Conservation (phyloP, 495 filamentous ascomycete genomes). For the Hypomontagnella monticulosa region DNA sequence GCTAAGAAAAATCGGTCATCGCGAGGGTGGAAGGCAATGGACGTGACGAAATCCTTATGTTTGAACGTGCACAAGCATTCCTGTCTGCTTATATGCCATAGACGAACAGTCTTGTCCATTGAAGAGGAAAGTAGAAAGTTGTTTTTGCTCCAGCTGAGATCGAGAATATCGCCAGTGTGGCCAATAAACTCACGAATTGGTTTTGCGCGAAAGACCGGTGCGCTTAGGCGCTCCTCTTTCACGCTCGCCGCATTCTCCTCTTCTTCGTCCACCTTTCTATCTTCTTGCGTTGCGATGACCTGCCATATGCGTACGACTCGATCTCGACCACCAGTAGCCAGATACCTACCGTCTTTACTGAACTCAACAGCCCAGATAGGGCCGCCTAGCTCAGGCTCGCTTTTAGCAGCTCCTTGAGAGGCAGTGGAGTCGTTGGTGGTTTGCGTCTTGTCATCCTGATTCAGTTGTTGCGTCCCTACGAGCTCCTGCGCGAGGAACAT, state of each 20-base stretch:
- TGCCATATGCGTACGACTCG: conserved; percentile 88
- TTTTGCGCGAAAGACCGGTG: conserved; percentile 87
- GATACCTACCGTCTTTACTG: conserved; percentile 89
- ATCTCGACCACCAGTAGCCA: conserved; percentile 91
- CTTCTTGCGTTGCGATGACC: conserved; percentile 83
- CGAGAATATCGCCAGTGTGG: conserved; percentile 87
- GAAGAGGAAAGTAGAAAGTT: conserved; percentile 96
- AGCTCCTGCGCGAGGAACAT: conserved; percentile 94
- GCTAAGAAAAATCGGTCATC: conserved; percentile 98
- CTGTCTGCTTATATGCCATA: conserved; percentile 88
- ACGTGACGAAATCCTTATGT: conserved; percentile 95
- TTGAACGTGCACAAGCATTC: conserved; percentile 97
- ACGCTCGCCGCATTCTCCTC: conserved; percentile 70
- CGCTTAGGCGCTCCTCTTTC: conserved; percentile 74
- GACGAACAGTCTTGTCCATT: conserved; percentile 96
- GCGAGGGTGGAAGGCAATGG: conserved; percentile 91
- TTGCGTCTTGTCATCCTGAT: conserved; percentile 16
- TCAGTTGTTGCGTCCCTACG: conserved; percentile 54
- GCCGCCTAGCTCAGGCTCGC: conserved; percentile 52
- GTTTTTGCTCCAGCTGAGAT: conserved; percentile 99
- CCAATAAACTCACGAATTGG: conserved; percentile 83
- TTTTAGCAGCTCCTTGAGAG: conserved; percentile 42
- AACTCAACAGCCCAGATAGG: conserved; percentile 94
- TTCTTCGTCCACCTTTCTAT: conserved; percentile 74
- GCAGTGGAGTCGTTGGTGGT: conserved; percentile 52